Conservation (phyloP, 345 rosid species). For the Fremontodendron californicum region DNA sequence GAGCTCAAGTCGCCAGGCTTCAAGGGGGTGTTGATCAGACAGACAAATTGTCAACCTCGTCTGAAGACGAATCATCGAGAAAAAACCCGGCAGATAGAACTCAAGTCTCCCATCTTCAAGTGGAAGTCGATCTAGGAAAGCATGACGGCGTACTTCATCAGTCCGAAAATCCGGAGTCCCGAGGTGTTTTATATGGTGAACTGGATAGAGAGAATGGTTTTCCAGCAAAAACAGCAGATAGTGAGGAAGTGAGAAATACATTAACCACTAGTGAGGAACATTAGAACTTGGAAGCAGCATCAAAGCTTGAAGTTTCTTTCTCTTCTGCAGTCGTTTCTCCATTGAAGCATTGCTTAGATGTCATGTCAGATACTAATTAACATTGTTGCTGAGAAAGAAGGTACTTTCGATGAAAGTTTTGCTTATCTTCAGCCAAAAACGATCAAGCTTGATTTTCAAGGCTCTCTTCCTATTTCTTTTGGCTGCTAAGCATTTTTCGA, state of each 20-base stretch:
- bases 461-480: not conserved
- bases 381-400: not conserved
- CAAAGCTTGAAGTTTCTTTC: not conserved
- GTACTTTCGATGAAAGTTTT: not conserved
- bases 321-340: not conserved
- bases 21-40: conserved; percentile 15
- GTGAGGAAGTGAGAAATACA: not conserved
- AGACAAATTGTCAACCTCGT: not conserved
- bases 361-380: not conserved
- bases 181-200: conserved; percentile 38
- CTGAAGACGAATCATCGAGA: conserved; percentile 13
- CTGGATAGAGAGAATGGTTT: conserved; percentile 30
- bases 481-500: not conserved
- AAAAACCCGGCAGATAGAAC: conserved; percentile 15
- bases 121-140: conserved; percentile 18
- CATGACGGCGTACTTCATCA: conserved; percentile 15
- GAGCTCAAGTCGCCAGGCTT: conserved; percentile 5
- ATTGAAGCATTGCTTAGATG: not conserved
- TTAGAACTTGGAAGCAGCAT: not conserved
- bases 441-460: not conserved
- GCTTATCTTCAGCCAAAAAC: not conserved
- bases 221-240: conserved; percentile 21
- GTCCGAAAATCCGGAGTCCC: conserved; percentile 31
- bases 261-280: not conserved
- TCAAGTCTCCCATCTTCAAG: conserved; percentile 15